Base-by-base conservation (phyloP, 78 protist species). In the Monosiga brevicollis region DNA sequence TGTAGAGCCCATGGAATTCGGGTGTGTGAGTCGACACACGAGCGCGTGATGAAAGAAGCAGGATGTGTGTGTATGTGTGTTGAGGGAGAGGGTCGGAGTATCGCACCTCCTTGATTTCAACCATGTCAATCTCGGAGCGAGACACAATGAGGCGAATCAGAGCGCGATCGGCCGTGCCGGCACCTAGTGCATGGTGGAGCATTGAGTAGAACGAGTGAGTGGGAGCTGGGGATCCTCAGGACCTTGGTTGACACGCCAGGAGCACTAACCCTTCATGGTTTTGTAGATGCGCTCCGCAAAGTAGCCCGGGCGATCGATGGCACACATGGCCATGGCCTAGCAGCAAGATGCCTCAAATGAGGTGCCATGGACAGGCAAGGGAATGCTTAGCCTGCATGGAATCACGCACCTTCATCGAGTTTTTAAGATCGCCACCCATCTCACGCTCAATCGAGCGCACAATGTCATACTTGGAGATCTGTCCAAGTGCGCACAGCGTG, bases 361-460 rank as follows among this genome's bases (percentile, higher is more conserved):
- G 77, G 11, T 24, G 73, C 6, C 35, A 9, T 20, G 10, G 34
- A 70, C 35, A 22, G 73, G 26, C n/a, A n/a, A n/a, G n/a, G n/a
- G n/a, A n/a, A n/a, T n/a, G n/a, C n/a, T n/a, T 20, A 49, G 62
- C 62, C 62, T 20, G 29, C 62, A 49, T 49, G 15, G 15, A 49
- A 49, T 49, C 15, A 15, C 62, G 62, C 62, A 49, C 49, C 54
- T 39, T 36, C 49, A 75, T 9, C 9, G 39, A 42, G 43, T 10
- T 22, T 29, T 23, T 22, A 32, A 75, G 1, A 49, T 75, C 79
- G 2, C 79, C 79, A 29, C 39, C 15, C 34, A 75, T 20, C 49
- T 75, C 79, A 49, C 49, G 79, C 79, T 75, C 79, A 24, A 75
- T 75, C 22, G 79, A 38, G 54, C 79, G 79, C 49, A 32, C 79